phyloP scores from a whole-genome alignment of 345 rosid species.

The Melaleuca alternifolia region DNA sequence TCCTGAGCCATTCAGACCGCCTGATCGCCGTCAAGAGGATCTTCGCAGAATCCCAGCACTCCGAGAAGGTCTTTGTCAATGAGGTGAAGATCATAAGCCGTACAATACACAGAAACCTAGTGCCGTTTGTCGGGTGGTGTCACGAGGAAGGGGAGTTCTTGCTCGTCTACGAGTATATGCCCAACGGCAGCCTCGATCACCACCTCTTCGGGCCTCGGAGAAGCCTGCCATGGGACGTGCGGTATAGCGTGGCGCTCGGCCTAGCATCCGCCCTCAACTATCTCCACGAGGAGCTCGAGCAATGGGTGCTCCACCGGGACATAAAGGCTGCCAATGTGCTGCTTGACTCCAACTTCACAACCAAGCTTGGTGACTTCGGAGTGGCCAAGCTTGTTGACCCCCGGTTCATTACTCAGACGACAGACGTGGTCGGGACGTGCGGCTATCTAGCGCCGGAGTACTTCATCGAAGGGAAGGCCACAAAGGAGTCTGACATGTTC shows the following conservation, averaged over 20 bases:
- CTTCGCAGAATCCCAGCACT: background rate
- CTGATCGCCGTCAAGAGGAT: background rate
- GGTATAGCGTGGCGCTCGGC: background rate
- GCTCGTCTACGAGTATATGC: background rate
- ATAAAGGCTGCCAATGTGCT: background rate
- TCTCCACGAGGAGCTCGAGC: background rate
- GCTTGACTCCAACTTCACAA: background rate
- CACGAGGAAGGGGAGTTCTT: background rate
- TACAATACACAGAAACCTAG: background rate
- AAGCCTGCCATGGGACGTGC: background rate
- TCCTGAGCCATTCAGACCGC: background rate
- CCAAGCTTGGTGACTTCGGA: background rate
- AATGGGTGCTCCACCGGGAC: background rate
- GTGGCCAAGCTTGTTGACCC: background rate
- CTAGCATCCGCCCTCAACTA: background rate
- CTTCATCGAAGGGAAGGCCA: background rate
- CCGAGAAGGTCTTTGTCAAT: background rate
- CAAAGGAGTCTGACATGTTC: background rate
- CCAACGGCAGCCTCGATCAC: background rate
- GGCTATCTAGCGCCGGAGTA: background rate
- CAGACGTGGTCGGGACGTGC: background rate
- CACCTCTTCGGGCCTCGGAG: background rate
- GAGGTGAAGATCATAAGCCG: background rate
- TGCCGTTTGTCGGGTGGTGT: background rate
- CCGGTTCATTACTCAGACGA: background rate